phyloP scores from a whole-genome alignment of 2,329 filamentous ascomycete genomes.

The Ophiostoma perfectum region DNA sequence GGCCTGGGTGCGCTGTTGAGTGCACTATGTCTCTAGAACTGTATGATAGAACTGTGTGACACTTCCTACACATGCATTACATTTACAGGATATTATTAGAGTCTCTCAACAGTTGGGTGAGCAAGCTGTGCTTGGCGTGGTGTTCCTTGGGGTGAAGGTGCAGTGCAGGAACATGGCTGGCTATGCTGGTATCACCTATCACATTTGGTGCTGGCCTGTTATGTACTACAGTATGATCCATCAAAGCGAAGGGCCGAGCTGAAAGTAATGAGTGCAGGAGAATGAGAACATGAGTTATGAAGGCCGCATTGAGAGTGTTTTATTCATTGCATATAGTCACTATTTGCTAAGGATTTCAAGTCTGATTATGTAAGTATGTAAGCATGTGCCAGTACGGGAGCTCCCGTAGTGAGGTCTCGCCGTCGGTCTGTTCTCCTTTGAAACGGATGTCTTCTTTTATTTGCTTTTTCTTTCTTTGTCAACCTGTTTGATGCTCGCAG shows the following conservation, averaged over 20 bases:
- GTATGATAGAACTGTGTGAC: too few relatives aligned
- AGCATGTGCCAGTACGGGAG: not conserved
- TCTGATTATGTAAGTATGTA: not conserved
- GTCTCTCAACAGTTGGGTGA: not conserved
- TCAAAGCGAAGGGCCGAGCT: conserved; percentile 2
- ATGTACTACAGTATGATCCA: not conserved
- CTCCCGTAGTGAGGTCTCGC: not conserved
- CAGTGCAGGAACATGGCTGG: not conserved
- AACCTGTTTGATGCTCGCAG: not conserved
- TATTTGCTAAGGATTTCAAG: too few relatives aligned
- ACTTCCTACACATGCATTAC: not conserved
- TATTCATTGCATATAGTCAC: too few relatives aligned
- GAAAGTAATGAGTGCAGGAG: not conserved
- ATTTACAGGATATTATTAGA: not conserved
- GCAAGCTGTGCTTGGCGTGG: not conserved
- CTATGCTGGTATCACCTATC: not conserved
- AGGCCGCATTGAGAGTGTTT: too few relatives aligned
- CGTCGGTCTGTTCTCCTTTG: too few relatives aligned
- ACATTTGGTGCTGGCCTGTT: not conserved
- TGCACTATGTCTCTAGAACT: too few relatives aligned
- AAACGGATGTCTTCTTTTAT: too few relatives aligned
- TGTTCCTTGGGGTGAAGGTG: not conserved
- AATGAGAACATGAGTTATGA: not conserved
- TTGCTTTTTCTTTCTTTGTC: not conserved
- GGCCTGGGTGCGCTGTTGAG: not conserved